Percentiles rank a stretch among this genome's conserved stretches.
phyloP scores from a whole-genome alignment of 345 rosid species.

The Brassica cretica region DNA sequence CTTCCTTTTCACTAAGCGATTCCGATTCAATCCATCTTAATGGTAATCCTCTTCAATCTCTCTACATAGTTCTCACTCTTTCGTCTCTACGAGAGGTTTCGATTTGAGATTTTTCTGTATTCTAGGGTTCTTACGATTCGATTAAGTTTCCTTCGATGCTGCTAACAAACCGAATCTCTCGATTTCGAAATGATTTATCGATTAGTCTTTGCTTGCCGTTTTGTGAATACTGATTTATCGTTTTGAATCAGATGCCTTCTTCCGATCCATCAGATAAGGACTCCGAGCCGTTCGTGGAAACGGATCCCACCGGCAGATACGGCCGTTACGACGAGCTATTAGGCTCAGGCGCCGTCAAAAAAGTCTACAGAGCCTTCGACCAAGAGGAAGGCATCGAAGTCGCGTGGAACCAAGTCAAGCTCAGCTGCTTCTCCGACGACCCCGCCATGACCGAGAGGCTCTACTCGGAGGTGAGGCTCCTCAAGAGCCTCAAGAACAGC shows the following conservation, averaged over 20 bases:
- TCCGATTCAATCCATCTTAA: conserved; percentile 16
- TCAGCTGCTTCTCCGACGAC: conserved; percentile 55
- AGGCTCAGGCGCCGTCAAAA: conserved; percentile 73
- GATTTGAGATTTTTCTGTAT: neutral
- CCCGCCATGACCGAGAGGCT: conserved; percentile 70
- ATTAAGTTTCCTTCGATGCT: neutral
- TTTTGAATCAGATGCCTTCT: conserved; percentile 50
- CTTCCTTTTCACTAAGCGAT: conserved; percentile 16
- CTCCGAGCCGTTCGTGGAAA: conserved; percentile 65
- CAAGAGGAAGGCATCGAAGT: conserved; percentile 92
- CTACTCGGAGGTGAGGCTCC: conserved; percentile 68
- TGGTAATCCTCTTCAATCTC: conserved; percentile 26
- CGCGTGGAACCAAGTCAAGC: conserved; percentile 90
- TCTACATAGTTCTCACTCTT: neutral
- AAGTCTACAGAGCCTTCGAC: conserved; percentile 86
- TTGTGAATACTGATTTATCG: conserved; percentile 15
- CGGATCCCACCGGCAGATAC: conserved; percentile 75
- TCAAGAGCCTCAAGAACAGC: conserved; percentile 48
- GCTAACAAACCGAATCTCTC: neutral
- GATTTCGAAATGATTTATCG: neutral
- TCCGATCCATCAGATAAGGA: conserved; percentile 51
- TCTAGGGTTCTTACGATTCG: conserved; percentile 16
- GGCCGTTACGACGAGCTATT: conserved; percentile 72
- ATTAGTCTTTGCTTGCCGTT: neutral
- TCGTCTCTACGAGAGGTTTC: neutral